phyloP scores from a whole-genome alignment of 2,329 filamentous ascomycete species.

The Graphiopsis chlorocephala region DNA sequence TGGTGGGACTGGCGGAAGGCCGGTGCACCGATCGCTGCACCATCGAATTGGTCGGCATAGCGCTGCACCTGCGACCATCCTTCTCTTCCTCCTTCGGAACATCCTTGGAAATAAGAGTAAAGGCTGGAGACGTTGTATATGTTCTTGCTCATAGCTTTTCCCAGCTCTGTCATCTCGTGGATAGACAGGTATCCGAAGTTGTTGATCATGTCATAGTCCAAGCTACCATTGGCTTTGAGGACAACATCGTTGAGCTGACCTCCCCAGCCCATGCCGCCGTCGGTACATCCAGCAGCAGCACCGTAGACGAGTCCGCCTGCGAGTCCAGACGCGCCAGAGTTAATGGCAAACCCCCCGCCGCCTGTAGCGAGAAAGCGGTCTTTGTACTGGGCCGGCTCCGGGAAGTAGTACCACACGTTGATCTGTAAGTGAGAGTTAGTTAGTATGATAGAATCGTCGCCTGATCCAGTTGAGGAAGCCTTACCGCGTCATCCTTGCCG shows the following conservation, averaged over 20 bases:
- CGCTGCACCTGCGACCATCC: slow-evolving; percentile 52
- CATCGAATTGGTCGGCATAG: slow-evolving; percentile 50
- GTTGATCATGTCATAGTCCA: slow-evolving; percentile 51
- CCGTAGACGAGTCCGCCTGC: slow-evolving; percentile 43
- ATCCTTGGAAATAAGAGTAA: slow-evolving; percentile 54
- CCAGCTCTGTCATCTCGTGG: slow-evolving; percentile 51
- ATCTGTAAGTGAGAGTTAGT: neutral
- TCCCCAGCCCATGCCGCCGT: slow-evolving; percentile 52
- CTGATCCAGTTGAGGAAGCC: neutral
- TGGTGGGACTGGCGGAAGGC: slow-evolving; percentile 48
- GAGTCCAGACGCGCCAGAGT: slow-evolving; percentile 31
- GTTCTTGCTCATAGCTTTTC: slow-evolving; percentile 43
- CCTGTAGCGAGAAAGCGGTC: slow-evolving; percentile 49
- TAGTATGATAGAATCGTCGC: neutral
- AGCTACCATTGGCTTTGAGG: slow-evolving; percentile 44
- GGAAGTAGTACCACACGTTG: slow-evolving; percentile 42
- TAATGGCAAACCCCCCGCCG: slow-evolving; percentile 42
- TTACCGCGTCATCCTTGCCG: slow-evolving; percentile 16
- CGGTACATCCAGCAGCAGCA: slow-evolving; percentile 49
- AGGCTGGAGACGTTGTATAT: slow-evolving; percentile 39
- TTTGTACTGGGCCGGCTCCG: slow-evolving; percentile 43
- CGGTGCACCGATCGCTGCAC: slow-evolving; percentile 47
- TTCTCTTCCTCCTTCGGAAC: slow-evolving; percentile 54
- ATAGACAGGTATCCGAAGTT: slow-evolving; percentile 54
- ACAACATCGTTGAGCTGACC: slow-evolving; percentile 20